Base-by-base conservation (phyloP, 257 asterid species). In the Perilla frutescens region DNA sequence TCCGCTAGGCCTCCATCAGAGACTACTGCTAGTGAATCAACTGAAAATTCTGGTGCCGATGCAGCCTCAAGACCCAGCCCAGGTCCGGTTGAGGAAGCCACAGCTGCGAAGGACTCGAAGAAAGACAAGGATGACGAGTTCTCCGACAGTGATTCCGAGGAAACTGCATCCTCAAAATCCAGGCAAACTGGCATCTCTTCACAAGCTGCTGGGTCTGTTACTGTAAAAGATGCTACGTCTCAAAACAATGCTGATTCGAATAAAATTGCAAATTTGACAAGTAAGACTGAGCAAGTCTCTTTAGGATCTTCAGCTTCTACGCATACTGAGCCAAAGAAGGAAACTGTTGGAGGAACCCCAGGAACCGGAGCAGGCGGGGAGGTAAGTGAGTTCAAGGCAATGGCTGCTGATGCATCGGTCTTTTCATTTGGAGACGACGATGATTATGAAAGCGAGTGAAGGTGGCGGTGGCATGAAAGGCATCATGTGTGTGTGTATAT, bases 321-420 rank as follows among this genome's bases (percentile, higher is more conserved):
- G 9, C 78, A 58, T 39, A 70, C 70, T 6, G 96, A 82, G 75
- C 73, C 75, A 32, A 82, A 81, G 79, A 88, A 86, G 74, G 93
- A 82, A 71, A 74, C 44, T 3, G 81, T 26, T 31, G 84, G 73
- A 50, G 80, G 82, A 54, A 60, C 32, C 7, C 85, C 70, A 10
- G 70, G 58, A n/a, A 53, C 87, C 53, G 55, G 72, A 62, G 9
- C 92, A 4, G 85, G 10, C 0, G 95, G 82, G 45, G 87, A 82
- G 80, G 90, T 86, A 15, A 94, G 99, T 68, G 91, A 91, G 71
- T 94, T 94, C 91, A 90, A 87, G 71, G 96, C 84, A 11, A 84
- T 94, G 92, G 96, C 97, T 65, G 99, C 99, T 4, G 99, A 94
- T 81, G 99, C 99, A 6, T 94, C 99, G 0, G 88, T 94, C 57